Base-by-base conservation (phyloP, 768 basidiomycete species). In the Trametes meyenii region DNA sequence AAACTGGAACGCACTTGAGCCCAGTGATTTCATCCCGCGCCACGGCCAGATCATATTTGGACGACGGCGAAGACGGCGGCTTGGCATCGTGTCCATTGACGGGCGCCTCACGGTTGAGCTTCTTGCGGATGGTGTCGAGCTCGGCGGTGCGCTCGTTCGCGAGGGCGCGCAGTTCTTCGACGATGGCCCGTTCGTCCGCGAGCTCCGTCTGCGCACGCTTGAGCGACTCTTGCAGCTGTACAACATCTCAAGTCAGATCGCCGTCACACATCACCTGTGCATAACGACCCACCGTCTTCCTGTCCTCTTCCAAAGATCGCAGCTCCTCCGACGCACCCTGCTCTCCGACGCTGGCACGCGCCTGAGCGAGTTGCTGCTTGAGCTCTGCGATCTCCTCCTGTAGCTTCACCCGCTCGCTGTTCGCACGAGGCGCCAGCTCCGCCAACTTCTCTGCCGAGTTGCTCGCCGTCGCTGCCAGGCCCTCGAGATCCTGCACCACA, bases 1-100 rank as follows among this genome's bases (percentile, higher is more conserved):
- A 14, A 39, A 43, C 36, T 19, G 57, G 46, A 13, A 72, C 80
- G 24, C 71, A 92, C 91, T 95, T 95, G 42, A 96, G 82, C 8
- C 94, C 94, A 13, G 81, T 85, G 58, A 94, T 85, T 74, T 95
- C 92, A 58, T 91, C 88, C 17, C 72, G 70, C 24, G 78, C 74
- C 1, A 73, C 70, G 44, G 80, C 77, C 6, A 77, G 70, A 64
- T 89, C 87, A 21, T 84, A 75, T 68, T 85, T 87, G 14, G 79
- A 78, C 2, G 78, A 74, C 14, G 70, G 64, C 11, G 62, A 58
- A 3, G 68, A 43, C 10, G 61, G 70, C 42, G 63, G 74, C 66
- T 54, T 75, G 67, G 51, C 72, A 42, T 65, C 81, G 23, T 62
- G 74, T 61, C 77, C 82, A 55, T 78, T 77, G 52, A 87, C 61